phyloP scores from a whole-genome alignment of 1,284 basidiomycete species.

The Cutaneotrichosporon mucoides region DNA sequence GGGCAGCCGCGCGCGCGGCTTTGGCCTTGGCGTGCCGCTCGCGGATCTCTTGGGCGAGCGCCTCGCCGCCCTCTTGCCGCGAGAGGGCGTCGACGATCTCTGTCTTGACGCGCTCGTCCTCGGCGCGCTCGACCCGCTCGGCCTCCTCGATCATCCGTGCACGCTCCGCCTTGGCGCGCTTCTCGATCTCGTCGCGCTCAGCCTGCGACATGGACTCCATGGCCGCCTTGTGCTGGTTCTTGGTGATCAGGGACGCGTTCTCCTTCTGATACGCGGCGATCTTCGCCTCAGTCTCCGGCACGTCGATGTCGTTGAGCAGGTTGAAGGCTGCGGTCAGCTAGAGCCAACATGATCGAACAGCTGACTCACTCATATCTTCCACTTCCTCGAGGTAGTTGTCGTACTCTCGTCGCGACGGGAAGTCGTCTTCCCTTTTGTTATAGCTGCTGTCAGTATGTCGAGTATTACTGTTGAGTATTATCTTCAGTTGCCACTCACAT shows the following conservation, averaged over 20 bases:
- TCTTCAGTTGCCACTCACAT: constrained; percentile 54
- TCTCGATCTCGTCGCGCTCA: constrained; percentile 67
- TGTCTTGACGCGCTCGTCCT: constrained; percentile 43
- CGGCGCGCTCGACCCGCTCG: constrained; percentile 59
- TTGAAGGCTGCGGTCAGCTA: constrained; percentile 66
- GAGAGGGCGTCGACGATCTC: constrained; percentile 77
- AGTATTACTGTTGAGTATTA: no score
- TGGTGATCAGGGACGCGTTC: constrained; percentile 75
- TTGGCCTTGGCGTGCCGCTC: constrained; percentile 45
- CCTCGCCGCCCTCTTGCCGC: constrained; percentile 48
- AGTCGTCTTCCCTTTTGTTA: constrained; percentile 90
- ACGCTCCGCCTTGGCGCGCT: constrained; percentile 61
- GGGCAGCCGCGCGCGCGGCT: constrained; percentile 26
- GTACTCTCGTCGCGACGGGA: constrained; percentile 72
- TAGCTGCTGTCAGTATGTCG: constrained; percentile 58
- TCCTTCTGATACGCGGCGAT: constrained; percentile 73
- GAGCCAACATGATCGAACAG: no score
- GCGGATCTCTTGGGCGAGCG: constrained; percentile 58
- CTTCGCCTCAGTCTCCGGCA: constrained; percentile 77
- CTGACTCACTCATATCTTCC: constrained; percentile 79
- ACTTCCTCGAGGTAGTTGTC: constrained; percentile 96
- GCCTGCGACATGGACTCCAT: constrained; percentile 47
- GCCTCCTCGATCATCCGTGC: constrained; percentile 62
- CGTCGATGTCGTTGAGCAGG: constrained; percentile 84
- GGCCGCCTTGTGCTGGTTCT: constrained; percentile 66